These are phyloP conservation scores for Mortierella sp. DNA, from an alignment of 371 early-diverging fungal species.

Conservation along the genomic window DNA sequence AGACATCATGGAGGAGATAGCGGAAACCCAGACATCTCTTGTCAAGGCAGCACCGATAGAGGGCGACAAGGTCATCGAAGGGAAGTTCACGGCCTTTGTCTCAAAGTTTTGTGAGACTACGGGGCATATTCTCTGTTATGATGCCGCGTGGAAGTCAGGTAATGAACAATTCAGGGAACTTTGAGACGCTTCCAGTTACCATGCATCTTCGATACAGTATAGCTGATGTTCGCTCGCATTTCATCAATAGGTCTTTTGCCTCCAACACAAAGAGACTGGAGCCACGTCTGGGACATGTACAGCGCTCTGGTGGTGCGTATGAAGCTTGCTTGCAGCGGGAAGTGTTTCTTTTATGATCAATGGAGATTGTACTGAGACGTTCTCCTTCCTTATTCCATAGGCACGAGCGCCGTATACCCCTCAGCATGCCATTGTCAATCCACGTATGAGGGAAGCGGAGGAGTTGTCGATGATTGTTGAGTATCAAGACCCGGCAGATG, in stretches of 20 bases:
- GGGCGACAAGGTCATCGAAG: neutral
- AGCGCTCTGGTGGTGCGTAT: conserved; percentile 33
- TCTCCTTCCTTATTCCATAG: neutral
- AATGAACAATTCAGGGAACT: neutral
- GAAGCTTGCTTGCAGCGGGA: neutral
- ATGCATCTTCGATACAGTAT: neutral
- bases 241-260: conserved; percentile 26
- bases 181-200: neutral
- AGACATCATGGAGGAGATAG: conserved; percentile 39
- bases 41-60: neutral
- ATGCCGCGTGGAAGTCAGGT: conserved; percentile 53
- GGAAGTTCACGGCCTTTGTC: conserved; percentile 20
- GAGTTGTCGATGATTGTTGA: neutral
- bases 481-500: conserved; percentile 5
- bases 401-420: neutral
- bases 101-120: conserved; percentile 25
- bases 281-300: conserved; percentile 42
- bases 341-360: too few species aligned
- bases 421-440: neutral
- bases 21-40: neutral
- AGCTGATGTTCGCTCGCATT: neutral
- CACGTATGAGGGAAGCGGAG: neutral
- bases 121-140: conserved; percentile 39
- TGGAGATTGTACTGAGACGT: neutral
- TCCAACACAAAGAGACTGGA: conserved; percentile 36